Percentiles rank a stretch among this genome's conserved stretches.
Evolutionary conservation across 2,329 filamentous ascomycete species (phyloP).

Genomic region (Trichothecium sympodiale): DNA sequence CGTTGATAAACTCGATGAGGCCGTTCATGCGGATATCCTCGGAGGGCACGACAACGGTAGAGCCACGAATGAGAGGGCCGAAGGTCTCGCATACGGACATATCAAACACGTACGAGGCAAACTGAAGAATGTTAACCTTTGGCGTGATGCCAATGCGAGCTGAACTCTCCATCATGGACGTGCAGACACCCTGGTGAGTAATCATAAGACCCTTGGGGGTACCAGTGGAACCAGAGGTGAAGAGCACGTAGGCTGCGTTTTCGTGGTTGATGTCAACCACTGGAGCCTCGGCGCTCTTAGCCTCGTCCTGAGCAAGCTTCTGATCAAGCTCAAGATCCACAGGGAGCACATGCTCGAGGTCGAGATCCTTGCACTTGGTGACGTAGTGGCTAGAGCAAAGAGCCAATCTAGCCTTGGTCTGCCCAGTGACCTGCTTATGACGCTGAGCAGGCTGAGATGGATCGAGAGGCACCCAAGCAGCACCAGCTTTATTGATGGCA

Average conservation of each 20-base stretch:
- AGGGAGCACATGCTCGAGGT: too few species aligned
- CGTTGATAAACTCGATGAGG: slow-evolving; percentile 3
- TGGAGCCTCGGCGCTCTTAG: too few species aligned
- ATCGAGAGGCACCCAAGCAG: slow-evolving; percentile 7
- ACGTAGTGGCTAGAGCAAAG: neutral
- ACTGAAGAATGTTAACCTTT: slow-evolving; percentile 5
- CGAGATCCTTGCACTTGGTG: too few species aligned
- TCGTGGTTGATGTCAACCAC: neutral
- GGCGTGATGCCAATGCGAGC: neutral
- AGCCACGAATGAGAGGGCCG: slow-evolving; percentile 3
- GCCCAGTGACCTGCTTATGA: neutral
- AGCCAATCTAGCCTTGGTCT: slow-evolving; percentile 1
- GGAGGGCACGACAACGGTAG: slow-evolving; percentile 6
- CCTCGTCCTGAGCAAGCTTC: too few species aligned
- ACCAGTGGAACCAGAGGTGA: slow-evolving; percentile 11
- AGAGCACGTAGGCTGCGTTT: slow-evolving; percentile 7
- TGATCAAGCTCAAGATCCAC: too few species aligned
- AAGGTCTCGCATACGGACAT: slow-evolving; percentile 6
- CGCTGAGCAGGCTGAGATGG: slow-evolving; percentile 3
- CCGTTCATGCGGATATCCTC: slow-evolving; percentile 8
- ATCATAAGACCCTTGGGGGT: slow-evolving; percentile 11
- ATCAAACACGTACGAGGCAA: slow-evolving; percentile 8
- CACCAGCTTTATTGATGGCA: slow-evolving; percentile 8
- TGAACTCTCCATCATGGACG: neutral
- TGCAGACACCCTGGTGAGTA: slow-evolving; percentile 6